A percentile compares a stretch with the other conserved stretches of the same genome.
These are phyloP conservation scores for Candolleomyces aberdarensis DNA, from an alignment of 768 basidiomycete species.

Conservation along the genomic window DNA sequence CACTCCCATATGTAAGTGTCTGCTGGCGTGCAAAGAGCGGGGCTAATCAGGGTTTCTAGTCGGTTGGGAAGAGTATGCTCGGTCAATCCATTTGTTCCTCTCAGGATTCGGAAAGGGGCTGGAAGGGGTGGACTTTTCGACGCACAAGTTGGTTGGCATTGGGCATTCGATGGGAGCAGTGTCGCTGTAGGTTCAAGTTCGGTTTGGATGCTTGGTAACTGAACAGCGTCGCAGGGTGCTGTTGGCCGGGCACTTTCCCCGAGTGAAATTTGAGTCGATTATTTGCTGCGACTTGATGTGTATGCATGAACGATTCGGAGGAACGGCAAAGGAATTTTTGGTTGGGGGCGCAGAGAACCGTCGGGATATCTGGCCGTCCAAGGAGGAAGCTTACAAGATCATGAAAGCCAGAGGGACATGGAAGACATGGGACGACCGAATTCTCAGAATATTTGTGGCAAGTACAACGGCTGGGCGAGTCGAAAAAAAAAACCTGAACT, in stretches of 20 bases:
- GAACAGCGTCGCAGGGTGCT: constrained; percentile 30
- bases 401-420: constrained; percentile 38
- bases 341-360: constrained; percentile 32
- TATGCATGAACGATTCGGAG: constrained; percentile 16
- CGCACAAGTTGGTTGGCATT: constrained; percentile 45
- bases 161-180: constrained; percentile 57
- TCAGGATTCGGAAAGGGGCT: constrained; percentile 46
- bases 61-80: constrained; percentile 52
- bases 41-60: constrained; percentile 25
- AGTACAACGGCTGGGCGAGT: constrained; percentile 9
- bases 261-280: constrained; percentile 33
- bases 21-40: neutral
- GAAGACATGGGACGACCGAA: constrained; percentile 49
- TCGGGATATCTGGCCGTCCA: constrained; percentile 51
- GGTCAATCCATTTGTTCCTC: constrained; percentile 45
- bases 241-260: constrained; percentile 38
- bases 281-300: constrained; percentile 49
- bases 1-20: constrained; percentile 37
- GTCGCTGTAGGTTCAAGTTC: constrained; percentile 32
- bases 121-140: constrained; percentile 41
- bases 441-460: constrained; percentile 42
- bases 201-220: neutral
- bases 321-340: constrained; percentile 19
- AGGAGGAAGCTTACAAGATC: constrained; percentile 39
- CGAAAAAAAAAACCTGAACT: neutral